These are phyloP conservation scores for Termitomyces heimii DNA, from an alignment of 768 basidiomycete genomes.

Conservation along the genomic window DNA sequence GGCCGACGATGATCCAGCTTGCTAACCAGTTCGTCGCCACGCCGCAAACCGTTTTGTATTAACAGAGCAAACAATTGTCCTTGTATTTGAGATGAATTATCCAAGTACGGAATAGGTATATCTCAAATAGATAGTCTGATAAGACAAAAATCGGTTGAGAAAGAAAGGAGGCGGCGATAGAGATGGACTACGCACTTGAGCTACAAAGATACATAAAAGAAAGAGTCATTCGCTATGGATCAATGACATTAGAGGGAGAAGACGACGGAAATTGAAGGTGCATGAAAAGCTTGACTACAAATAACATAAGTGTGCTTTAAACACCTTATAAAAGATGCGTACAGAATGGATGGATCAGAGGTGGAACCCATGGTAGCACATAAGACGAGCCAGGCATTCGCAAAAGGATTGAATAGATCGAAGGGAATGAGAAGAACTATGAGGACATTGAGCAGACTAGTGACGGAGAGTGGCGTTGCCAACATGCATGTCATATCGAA, in stretches of 20 bases:
- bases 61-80: background rate
- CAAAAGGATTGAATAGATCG: background rate
- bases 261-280: background rate
- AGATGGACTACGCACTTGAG: background rate
- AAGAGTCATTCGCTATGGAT: background rate
- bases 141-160: background rate
- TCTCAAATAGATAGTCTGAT: background rate
- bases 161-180: background rate
- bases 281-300: background rate
- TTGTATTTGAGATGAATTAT: background rate
- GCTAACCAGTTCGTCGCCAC: background rate
- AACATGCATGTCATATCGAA: slow-evolving; percentile 1
- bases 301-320: background rate
- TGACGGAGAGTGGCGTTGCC: background rate
- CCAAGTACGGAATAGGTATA: background rate
- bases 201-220: background rate
- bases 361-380: background rate
- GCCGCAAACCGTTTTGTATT: background rate
- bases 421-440: background rate
- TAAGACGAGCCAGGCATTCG: background rate
- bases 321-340: background rate
- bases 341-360: background rate
- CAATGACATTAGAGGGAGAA: too few species aligned
- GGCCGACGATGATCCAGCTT: background rate
- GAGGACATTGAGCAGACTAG: background rate